These are phyloP conservation scores for Serendipita sp. DNA, from an alignment of 768 basidiomycete genomes.

Conservation along the genomic window DNA sequence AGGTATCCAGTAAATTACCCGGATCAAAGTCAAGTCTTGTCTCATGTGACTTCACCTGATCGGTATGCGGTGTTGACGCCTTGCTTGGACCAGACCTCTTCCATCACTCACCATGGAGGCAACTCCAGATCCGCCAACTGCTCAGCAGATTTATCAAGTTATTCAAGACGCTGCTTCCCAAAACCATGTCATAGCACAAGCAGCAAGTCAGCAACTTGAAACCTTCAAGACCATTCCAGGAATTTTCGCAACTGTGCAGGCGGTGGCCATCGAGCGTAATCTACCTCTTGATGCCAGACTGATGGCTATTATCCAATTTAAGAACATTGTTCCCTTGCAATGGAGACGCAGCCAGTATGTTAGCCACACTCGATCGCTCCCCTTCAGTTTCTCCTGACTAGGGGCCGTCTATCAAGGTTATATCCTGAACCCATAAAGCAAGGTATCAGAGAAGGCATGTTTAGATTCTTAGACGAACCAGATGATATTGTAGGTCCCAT, in stretches of 20 bases:
- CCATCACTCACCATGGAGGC: not conserved
- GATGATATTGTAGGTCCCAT: conserved; percentile 50
- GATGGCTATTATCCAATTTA: conserved; percentile 79
- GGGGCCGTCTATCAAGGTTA: conserved; percentile 30
- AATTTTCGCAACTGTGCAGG: conserved; percentile 52
- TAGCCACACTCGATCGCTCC: not conserved
- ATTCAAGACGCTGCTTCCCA: conserved; percentile 59
- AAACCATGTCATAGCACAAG: conserved; percentile 34
- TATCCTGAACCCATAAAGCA: conserved; percentile 49
- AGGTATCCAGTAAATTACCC: too few species aligned
- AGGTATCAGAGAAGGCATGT: conserved; percentile 49
- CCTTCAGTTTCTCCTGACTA: not conserved
- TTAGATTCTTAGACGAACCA: conserved; percentile 56
- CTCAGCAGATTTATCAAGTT: conserved; percentile 50
- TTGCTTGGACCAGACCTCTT: not conserved
- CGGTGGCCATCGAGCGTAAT: conserved; percentile 45
- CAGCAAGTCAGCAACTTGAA: conserved; percentile 47
- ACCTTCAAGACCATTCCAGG: conserved; percentile 52
- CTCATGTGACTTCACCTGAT: too few species aligned
- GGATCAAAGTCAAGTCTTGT: too few species aligned
- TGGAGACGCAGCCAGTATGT: conserved; percentile 68
- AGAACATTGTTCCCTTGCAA: conserved; percentile 56
- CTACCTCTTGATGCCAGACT: conserved; percentile 55
- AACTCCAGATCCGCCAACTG: conserved; percentile 28
- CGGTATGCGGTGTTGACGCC: too few species aligned